Conservation (phyloP, 2,329 filamentous ascomycete species). For the Proliferodiscus dingleyae region DNA sequence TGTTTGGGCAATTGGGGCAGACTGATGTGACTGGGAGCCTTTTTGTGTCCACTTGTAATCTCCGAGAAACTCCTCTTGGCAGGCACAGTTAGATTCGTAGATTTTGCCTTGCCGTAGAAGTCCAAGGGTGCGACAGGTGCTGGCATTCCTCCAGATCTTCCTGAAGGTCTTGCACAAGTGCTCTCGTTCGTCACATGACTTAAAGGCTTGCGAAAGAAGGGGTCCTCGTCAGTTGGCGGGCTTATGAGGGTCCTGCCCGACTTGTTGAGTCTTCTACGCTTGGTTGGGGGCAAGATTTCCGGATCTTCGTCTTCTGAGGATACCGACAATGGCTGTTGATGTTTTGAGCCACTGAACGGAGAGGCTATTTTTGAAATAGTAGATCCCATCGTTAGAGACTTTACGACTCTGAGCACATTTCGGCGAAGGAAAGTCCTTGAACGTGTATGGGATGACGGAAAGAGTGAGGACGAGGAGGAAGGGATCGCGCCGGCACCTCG, state of each 20-base stretch:
- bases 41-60: slow-evolving; percentile 1
- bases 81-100: not conserved
- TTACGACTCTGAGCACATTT: slow-evolving; percentile 21
- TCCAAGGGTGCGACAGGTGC: slow-evolving; percentile 14
- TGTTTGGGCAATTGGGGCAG: slow-evolving; percentile 8
- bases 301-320: slow-evolving; percentile 24
- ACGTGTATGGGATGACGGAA: not conserved
- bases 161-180: slow-evolving; percentile 3
- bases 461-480: not conserved
- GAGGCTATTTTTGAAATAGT: slow-evolving; percentile 12
- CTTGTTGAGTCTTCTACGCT: slow-evolving; percentile 19
- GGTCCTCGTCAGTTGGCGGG: not conserved
- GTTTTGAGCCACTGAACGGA: slow-evolving; percentile 2
- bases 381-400: slow-evolving; percentile 19
- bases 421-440: slow-evolving; percentile 15
- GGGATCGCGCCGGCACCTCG: slow-evolving; percentile 1
- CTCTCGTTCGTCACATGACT: slow-evolving; percentile 18
- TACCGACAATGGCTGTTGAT: not conserved
- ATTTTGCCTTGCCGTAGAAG: slow-evolving; percentile 15
- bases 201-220: slow-evolving; percentile 9
- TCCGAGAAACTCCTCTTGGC: not conserved
- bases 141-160: slow-evolving; percentile 3
- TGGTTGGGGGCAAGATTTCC: slow-evolving; percentile 17
- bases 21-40: slow-evolving; percentile 6
- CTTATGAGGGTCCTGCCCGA: not conserved